phyloP scores from a whole-genome alignment of 257 asterid species.

The Ajuga chamaepitys region DNA sequence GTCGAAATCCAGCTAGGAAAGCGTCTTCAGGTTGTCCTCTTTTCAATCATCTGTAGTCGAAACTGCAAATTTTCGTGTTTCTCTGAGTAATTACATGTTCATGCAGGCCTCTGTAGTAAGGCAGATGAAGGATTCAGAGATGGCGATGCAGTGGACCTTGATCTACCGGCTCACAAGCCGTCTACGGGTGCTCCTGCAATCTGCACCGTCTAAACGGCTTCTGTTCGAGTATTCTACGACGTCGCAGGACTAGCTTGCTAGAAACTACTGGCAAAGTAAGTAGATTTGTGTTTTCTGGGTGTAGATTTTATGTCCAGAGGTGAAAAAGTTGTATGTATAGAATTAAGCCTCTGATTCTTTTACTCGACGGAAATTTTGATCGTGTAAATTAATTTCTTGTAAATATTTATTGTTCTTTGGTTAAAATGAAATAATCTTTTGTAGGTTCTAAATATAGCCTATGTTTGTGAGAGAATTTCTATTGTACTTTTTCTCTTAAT shows the following conservation, averaged over 20 bases:
- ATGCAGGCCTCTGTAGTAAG: slow-evolving; percentile 91
- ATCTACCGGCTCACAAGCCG: slow-evolving; percentile 97
- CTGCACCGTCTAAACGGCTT: slow-evolving; percentile 92
- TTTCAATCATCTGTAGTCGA: too few relatives aligned
- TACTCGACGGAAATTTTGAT: slow-evolving; percentile 8
- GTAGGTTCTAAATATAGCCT: too few relatives aligned
- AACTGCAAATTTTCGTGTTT: not conserved
- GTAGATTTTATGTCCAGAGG: not conserved
- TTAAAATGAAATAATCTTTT: slow-evolving; percentile 12
- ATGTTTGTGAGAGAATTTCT: too few relatives aligned
- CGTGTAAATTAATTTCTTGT: slow-evolving; percentile 18
- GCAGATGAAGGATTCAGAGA: slow-evolving; percentile 99
- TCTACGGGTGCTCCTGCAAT: slow-evolving; percentile 78
- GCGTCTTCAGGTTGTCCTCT: slow-evolving; percentile 79
- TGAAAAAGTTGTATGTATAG: not conserved
- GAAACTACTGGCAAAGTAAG: not conserved
- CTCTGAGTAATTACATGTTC: not conserved
- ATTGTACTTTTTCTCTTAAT: not conserved
- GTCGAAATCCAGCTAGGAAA: slow-evolving; percentile 97
- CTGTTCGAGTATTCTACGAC: slow-evolving; percentile 85
- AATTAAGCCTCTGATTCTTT: slow-evolving; percentile 10
- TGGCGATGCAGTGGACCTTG: slow-evolving; percentile 99
- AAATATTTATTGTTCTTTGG: slow-evolving; percentile 25
- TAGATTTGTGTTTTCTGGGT: not conserved
- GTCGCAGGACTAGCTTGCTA: slow-evolving; percentile 65